phyloP scores from a whole-genome alignment of 2,329 filamentous ascomycete species.

The Mycogone perniciosa region DNA sequence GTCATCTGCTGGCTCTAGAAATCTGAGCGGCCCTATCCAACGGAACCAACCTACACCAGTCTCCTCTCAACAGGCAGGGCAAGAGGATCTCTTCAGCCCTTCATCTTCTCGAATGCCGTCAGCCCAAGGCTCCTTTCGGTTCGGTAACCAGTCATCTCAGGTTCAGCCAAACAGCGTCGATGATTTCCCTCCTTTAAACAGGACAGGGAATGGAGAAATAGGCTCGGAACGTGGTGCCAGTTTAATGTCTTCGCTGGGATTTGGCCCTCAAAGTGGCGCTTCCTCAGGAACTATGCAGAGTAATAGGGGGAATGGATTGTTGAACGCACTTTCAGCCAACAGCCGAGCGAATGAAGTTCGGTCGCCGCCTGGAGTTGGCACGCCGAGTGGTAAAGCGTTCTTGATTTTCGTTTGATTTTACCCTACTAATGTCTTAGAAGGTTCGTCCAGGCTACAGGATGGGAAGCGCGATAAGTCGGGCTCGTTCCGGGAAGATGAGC shows the following conservation, averaged over 20 bases:
- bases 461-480: constrained; percentile 29
- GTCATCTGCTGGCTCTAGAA: constrained; percentile 45
- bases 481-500: constrained; percentile 40
- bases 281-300: constrained; percentile 30
- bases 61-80: constrained; percentile 43
- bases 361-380: constrained; percentile 39
- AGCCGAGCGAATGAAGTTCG: constrained; percentile 43
- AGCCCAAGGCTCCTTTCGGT: constrained; percentile 47
- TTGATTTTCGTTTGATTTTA: neutral
- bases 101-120: constrained; percentile 34
- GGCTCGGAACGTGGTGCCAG: constrained; percentile 47
- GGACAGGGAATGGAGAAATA: constrained; percentile 51
- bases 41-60: constrained; percentile 47
- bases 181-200: constrained; percentile 57
- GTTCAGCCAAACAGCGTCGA: constrained; percentile 45
- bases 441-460: constrained; percentile 38
- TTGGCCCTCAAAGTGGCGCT: constrained; percentile 41
- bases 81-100: constrained; percentile 40
- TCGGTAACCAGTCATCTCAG: constrained; percentile 46
- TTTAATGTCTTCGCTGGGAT: constrained; percentile 49
- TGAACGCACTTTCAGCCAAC: constrained; percentile 59
- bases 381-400: constrained; percentile 17
- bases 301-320: constrained; percentile 52
- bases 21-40: constrained; percentile 42
- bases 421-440: constrained; percentile 13